Evolutionary conservation across 371 early-diverging fungal species (phyloP).

Genomic region (Mortierella sp.): DNA sequence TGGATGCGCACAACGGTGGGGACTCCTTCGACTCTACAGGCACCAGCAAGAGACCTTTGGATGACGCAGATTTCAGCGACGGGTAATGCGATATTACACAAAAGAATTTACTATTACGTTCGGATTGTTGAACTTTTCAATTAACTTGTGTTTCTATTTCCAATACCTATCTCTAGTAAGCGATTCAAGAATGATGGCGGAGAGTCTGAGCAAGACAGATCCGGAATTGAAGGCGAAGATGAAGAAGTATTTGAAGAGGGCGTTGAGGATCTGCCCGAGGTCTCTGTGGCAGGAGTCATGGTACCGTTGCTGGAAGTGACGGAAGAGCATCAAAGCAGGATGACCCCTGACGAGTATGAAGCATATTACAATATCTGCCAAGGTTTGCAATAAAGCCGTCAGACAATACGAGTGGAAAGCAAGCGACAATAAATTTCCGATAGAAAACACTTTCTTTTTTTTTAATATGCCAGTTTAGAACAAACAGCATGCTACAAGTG

Average conservation of each 20-base stretch:
- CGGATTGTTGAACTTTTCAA: not conserved
- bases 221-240: constrained; percentile 32
- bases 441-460: too few species aligned
- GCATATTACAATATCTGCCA: constrained; percentile 45
- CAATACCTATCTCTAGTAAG: constrained; percentile 4
- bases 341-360: constrained; percentile 73
- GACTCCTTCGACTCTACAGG: constrained; percentile 48
- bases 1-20: constrained; percentile 46
- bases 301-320: constrained; percentile 67
- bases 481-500: too few species aligned
- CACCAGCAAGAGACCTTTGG: constrained; percentile 20
- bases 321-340: constrained; percentile 68
- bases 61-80: constrained; percentile 22
- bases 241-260: constrained; percentile 48
- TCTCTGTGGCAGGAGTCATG: constrained; percentile 58
- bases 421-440: too few species aligned
- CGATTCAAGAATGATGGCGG: constrained; percentile 15
- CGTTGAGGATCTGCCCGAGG: constrained; percentile 29
- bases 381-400: not conserved
- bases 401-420: not conserved
- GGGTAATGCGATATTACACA: constrained; percentile 5
- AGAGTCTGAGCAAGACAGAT: constrained; percentile 2
- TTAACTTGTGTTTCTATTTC: not conserved
- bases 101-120: not conserved
- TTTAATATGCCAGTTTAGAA: too few species aligned